Evolutionary conservation across 2,329 filamentous ascomycete species (phyloP).

Genomic region (Penicillium sp.): DNA sequence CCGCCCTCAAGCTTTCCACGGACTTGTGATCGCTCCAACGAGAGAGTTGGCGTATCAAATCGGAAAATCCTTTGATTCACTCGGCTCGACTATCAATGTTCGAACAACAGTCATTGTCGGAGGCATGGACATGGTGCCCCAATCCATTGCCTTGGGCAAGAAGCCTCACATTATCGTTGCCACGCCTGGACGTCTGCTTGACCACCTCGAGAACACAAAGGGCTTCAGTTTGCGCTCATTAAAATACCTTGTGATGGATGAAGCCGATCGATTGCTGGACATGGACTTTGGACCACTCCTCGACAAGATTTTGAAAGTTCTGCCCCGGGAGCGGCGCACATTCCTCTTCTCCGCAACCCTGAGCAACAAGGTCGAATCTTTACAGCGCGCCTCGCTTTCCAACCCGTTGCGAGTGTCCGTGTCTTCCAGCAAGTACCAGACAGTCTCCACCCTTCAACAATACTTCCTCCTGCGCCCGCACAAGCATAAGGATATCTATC

Average conservation of each 20-base stretch:
- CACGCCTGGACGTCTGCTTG: conserved; percentile 79
- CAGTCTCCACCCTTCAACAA: conserved; percentile 81
- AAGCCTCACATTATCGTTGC: conserved; percentile 92
- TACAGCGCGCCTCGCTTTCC: conserved; percentile 81
- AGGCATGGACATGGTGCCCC: conserved; percentile 91
- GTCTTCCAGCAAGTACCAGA: conserved; percentile 72
- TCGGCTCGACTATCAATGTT: conserved; percentile 83
- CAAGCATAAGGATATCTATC: conserved; percentile 81
- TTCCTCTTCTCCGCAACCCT: conserved; percentile 94
- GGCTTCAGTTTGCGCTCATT: conserved; percentile 78
- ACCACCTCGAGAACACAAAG: conserved; percentile 94
- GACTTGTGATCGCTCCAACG: conserved; percentile 86
- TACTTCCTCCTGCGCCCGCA: conserved; percentile 81
- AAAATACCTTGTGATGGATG: conserved; percentile 90
- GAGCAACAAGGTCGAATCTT: conserved; percentile 83
- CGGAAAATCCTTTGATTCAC: conserved; percentile 75
- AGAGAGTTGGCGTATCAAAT: conserved; percentile 92
- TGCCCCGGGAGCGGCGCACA: conserved; percentile 70
- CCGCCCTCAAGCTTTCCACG: conserved; percentile 77
- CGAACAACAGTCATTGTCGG: conserved; percentile 82
- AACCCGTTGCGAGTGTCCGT: conserved; percentile 81
- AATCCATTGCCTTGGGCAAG: conserved; percentile 87
- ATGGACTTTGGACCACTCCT: conserved; percentile 90
- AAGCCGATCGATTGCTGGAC: conserved; percentile 85
- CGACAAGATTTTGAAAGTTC: conserved; percentile 85